Conservation (phyloP, 257 asterid genomes). For the Echites panduratus region DNA sequence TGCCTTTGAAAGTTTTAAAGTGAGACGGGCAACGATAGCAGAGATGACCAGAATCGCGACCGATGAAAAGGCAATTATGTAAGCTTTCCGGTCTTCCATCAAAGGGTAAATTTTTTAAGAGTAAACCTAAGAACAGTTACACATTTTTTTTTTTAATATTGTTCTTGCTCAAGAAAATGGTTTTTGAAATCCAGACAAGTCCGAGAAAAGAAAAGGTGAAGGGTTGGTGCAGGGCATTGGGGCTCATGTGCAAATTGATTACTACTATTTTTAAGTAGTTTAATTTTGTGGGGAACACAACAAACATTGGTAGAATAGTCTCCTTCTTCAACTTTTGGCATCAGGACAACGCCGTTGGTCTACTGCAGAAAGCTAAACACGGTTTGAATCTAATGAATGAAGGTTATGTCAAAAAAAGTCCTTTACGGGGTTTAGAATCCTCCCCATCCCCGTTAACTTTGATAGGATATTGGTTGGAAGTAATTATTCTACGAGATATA, state of each 20-base stretch:
- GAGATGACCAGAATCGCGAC: constrained; percentile 32
- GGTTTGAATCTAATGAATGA: neutral
- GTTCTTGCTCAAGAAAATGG: neutral
- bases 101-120: neutral
- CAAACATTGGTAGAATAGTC: neutral
- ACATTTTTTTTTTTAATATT: neutral
- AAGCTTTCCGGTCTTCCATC: constrained; percentile 60
- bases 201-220: neutral
- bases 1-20: constrained; percentile 36
- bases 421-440: too few relatives aligned
- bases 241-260: neutral
- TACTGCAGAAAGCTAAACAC: neutral
- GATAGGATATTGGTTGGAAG: too few relatives aligned
- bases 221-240: neutral
- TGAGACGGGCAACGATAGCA: constrained; percentile 37
- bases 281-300: neutral
- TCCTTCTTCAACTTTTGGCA: neutral
- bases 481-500: too few relatives aligned
- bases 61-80: constrained; percentile 28
- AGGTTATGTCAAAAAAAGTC: too few relatives aligned
- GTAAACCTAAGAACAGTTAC: neutral
- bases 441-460: too few relatives aligned
- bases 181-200: neutral
- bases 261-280: neutral
- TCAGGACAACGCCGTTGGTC: neutral